A percentile compares a stretch with the other conserved stretches of the same genome.
Evolutionary conservation across 164 flowering plant species (phyloP).

Genomic region (Nymphaea colorata): DNA sequence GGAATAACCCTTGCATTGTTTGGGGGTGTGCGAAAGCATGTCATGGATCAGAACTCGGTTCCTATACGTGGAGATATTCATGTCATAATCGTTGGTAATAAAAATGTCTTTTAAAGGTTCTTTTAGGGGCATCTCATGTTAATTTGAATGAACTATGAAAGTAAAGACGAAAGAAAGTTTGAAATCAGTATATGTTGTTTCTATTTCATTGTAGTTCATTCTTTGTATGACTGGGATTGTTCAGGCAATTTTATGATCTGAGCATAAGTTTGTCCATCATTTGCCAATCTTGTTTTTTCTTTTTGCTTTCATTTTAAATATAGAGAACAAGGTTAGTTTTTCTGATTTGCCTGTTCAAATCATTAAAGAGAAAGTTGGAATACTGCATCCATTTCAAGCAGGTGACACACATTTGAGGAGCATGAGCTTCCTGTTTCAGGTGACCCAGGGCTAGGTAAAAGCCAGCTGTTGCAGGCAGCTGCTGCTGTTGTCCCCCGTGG

Average conservation of each 20-base stretch:
- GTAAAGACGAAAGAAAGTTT: neutral
- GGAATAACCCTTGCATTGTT: slow-evolving; percentile 83
- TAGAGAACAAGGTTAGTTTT: too few species aligned
- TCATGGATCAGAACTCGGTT: slow-evolving; percentile 82
- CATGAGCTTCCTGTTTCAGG: slow-evolving; percentile 26
- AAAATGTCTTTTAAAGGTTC: neutral
- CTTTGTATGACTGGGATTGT: too few species aligned
- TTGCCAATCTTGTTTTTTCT: too few species aligned
- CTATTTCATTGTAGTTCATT: neutral
- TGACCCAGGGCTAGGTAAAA: slow-evolving; percentile 99
- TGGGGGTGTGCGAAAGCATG: slow-evolving; percentile 92
- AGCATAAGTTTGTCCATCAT: too few species aligned
- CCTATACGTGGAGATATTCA: slow-evolving; percentile 99
- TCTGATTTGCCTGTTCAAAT: too few species aligned
- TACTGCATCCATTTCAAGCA: too few species aligned
- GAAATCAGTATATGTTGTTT: neutral
- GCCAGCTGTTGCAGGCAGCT: slow-evolving; percentile 96
- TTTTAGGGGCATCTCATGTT: too few species aligned
- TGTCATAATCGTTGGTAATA: slow-evolving; percentile 84
- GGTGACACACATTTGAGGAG: too few species aligned
- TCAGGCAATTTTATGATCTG: too few species aligned
- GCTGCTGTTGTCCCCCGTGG: slow-evolving; percentile 96
- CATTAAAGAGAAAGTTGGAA: too few species aligned
- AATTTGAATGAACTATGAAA: neutral
- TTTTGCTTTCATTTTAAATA: too few species aligned